phyloP scores from a whole-genome alignment of 192 early-diverging fungal genomes.

The Coemansia sp. region DNA sequence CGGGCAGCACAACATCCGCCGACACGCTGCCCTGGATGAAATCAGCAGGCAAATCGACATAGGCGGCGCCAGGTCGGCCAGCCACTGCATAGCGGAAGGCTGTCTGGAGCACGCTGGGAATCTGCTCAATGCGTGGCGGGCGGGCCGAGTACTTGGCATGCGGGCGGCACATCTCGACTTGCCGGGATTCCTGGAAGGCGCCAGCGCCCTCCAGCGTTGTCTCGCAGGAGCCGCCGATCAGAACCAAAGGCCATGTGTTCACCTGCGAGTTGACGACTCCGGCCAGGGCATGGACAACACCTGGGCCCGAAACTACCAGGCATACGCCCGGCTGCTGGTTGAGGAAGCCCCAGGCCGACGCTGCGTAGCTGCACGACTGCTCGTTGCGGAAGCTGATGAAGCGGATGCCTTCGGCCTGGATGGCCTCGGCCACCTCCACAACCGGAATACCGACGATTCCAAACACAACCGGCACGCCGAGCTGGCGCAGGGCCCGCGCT shows the following conservation, averaged over 20 bases:
- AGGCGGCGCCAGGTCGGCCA: constrained; percentile 61
- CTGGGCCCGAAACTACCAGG: constrained; percentile 64
- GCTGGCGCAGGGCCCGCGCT: constrained; percentile 54
- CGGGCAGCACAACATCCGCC: not conserved
- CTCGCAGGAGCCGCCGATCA: constrained; percentile 59
- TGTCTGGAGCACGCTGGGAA: constrained; percentile 52
- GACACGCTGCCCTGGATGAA: constrained; percentile 52
- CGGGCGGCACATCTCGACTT: constrained; percentile 57
- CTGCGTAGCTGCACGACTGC: constrained; percentile 69
- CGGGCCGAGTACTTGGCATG: constrained; percentile 57
- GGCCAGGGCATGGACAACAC: constrained; percentile 65
- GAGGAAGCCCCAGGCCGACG: constrained; percentile 58
- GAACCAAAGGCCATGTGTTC: constrained; percentile 65
- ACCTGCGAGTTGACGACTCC: constrained; percentile 64
- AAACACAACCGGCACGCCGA: constrained; percentile 60
- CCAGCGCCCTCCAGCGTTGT: constrained; percentile 52
- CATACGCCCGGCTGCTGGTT: constrained; percentile 61
- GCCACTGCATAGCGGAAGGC: constrained; percentile 50
- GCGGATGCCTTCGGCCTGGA: constrained; percentile 57
- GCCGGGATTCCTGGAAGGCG: constrained; percentile 66
- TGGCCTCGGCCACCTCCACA: constrained; percentile 69
- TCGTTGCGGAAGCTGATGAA: constrained; percentile 73
- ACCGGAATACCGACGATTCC: constrained; percentile 76
- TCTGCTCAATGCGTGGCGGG: constrained; percentile 43
- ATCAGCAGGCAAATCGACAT: constrained; percentile 65